phyloP scores from a whole-genome alignment of 2,329 filamentous ascomycete genomes.

The Aspergillus fijiensis region DNA sequence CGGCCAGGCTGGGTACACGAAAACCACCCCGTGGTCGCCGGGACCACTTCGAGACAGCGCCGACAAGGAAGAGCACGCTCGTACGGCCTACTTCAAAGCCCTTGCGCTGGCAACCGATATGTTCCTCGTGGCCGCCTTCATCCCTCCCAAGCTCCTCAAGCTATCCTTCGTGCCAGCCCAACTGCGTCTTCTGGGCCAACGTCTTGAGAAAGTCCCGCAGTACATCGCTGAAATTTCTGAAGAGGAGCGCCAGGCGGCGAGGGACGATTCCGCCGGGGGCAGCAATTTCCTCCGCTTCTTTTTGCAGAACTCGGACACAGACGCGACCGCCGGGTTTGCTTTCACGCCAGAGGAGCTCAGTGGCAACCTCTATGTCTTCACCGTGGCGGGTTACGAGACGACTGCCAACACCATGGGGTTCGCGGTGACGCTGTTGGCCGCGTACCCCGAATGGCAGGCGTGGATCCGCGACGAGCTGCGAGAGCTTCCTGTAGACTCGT shows the following conservation, averaged over 20 bases:
- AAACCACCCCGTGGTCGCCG: conserved; percentile 13
- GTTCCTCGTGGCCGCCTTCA: no score
- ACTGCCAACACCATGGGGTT: conserved; percentile 54
- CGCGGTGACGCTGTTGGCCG: conserved; percentile 48
- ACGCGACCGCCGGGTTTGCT: conserved; percentile 17
- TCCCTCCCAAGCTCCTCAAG: no score
- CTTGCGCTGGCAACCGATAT: no score
- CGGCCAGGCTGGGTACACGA: conserved; percentile 36
- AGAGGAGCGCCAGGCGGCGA: conserved; percentile 1
- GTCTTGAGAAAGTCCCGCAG: no score
- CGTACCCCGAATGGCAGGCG: conserved; percentile 51
- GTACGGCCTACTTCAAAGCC: no score
- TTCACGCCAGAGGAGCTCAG: conserved; percentile 39
- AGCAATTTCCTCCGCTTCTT: conserved; percentile 11
- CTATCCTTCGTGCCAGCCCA: no score
- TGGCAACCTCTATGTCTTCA: conserved; percentile 51
- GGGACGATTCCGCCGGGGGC: background rate
- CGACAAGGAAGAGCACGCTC: no score
- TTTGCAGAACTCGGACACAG: conserved; percentile 10
- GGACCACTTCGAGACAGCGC: no score
- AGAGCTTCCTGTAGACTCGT: conserved; percentile 27
- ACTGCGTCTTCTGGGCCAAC: no score
- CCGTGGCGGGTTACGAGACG: conserved; percentile 50
- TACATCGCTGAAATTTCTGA: conserved; percentile 22
- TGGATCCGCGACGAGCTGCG: conserved; percentile 55